Percentiles rank a stretch among this genome's conserved stretches.
Evolutionary conservation across 2,329 filamentous ascomycete species (phyloP).

Genomic region (Colletotrichum shisoi): DNA sequence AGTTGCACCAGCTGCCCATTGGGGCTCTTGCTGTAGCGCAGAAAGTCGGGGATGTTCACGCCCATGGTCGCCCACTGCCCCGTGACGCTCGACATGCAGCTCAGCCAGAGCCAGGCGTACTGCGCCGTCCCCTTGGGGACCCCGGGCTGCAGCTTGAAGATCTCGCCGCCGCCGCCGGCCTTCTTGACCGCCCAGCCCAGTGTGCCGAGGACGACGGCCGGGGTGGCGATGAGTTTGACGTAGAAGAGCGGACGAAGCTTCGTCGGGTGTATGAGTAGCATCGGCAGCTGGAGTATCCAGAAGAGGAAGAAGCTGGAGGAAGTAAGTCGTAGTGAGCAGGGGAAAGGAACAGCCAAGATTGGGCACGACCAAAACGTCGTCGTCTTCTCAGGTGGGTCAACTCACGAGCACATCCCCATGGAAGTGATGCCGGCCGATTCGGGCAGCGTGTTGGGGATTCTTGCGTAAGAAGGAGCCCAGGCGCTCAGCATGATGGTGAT

Average conservation of each 20-base stretch:
- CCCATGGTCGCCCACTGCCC: constrained; percentile 47
- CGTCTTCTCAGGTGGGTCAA: not conserved
- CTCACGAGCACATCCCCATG: constrained; percentile 39
- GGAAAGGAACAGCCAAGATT: not conserved
- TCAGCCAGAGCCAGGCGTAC: constrained; percentile 36
- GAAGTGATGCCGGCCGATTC: constrained; percentile 59
- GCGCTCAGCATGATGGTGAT: constrained; percentile 52
- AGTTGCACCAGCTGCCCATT: constrained; percentile 42
- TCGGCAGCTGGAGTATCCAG: constrained; percentile 61
- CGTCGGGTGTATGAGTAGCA: constrained; percentile 64
- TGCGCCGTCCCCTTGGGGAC: constrained; percentile 27
- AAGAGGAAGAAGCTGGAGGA: constrained; percentile 63
- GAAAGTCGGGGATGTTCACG: constrained; percentile 59
- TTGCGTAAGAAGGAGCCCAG: constrained; percentile 64
- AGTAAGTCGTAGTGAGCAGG: constrained; percentile 6
- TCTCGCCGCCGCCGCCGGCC: constrained; percentile 40
- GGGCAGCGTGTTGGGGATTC: constrained; percentile 62
- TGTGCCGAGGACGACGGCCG: constrained; percentile 37
- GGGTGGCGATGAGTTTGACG: constrained; percentile 52
- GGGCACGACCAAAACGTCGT: not conserved
- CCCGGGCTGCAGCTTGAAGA: constrained; percentile 36
- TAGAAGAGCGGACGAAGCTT: constrained; percentile 63
- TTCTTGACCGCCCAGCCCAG: constrained; percentile 40
- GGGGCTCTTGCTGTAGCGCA: constrained; percentile 44
- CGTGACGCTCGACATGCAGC: constrained; percentile 38